Conservation (phyloP, 768 basidiomycete genomes). For the Asterophora parasitica region DNA sequence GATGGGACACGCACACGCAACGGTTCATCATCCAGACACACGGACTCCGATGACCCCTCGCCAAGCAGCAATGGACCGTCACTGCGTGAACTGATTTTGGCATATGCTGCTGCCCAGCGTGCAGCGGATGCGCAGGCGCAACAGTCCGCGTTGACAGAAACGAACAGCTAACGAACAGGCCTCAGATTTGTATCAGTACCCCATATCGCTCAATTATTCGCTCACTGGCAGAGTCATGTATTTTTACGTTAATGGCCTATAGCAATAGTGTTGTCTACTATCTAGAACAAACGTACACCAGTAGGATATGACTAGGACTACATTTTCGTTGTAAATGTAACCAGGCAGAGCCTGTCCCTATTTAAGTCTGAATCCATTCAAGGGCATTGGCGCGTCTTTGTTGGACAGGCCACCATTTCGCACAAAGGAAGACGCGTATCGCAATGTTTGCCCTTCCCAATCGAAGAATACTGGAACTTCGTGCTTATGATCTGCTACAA, state of each 20-base stretch:
- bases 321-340: too few relatives aligned
- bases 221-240: not conserved
- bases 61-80: slow-evolving; percentile 5
- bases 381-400: too few relatives aligned
- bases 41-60: not conserved
- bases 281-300: too few relatives aligned
- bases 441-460: too few relatives aligned
- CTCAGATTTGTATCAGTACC: not conserved
- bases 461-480: not conserved
- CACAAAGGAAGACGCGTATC: too few relatives aligned
- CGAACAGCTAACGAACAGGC: not conserved
- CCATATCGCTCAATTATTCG: not conserved
- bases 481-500: too few relatives aligned
- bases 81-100: slow-evolving; percentile 10
- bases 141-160: not conserved
- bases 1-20: not conserved
- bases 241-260: not conserved
- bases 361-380: too few relatives aligned
- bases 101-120: slow-evolving; percentile 16
- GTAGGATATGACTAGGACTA: too few relatives aligned
- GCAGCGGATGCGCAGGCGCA: slow-evolving; percentile 5
- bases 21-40: not conserved
- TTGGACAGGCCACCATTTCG: too few relatives aligned
- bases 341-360: too few relatives aligned
- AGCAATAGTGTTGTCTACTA: not conserved